These are phyloP conservation scores for Penicillium decumbens DNA, from an alignment of 2,329 filamentous ascomycete species.

Conservation along the genomic window DNA sequence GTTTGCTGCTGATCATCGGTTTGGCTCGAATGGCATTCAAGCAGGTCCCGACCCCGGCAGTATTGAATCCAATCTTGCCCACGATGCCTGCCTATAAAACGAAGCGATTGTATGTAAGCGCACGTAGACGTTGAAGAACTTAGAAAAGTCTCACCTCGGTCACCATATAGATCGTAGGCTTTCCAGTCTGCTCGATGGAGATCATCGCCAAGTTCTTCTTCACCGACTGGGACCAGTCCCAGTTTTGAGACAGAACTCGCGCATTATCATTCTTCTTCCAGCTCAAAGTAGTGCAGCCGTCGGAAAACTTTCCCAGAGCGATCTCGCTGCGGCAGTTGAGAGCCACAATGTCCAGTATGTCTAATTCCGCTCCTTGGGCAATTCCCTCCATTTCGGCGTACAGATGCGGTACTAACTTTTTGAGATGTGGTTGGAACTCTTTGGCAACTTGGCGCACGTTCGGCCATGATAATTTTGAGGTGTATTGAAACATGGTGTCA, in stretches of 20 bases:
- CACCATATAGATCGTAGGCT: conserved; percentile 52
- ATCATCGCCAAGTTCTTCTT: conserved; percentile 50
- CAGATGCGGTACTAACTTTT: conserved; percentile 34
- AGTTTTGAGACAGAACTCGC: conserved; percentile 52
- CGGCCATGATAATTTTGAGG: conserved; percentile 46
- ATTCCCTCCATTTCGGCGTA: conserved; percentile 50
- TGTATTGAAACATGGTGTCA: conserved; percentile 44
- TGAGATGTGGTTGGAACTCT: conserved; percentile 46
- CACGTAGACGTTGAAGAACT: no score
- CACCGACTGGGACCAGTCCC: conserved; percentile 56
- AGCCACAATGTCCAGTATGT: conserved; percentile 52
- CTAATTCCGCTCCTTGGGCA: conserved; percentile 48
- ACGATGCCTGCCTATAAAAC: conserved; percentile 45
- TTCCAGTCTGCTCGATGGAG: conserved; percentile 43
- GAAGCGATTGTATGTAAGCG: no score
- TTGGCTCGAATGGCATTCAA: conserved; percentile 59
- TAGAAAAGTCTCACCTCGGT: conserved; percentile 39
- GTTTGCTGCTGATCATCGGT: conserved; percentile 48
- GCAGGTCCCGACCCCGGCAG: conserved; percentile 53
- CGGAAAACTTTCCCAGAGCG: conserved; percentile 53
- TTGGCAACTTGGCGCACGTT: conserved; percentile 45
- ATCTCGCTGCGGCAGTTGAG: conserved; percentile 59
- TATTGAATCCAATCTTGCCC: conserved; percentile 64
- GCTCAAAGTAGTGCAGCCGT: conserved; percentile 55
- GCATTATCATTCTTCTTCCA: conserved; percentile 44